Evolutionary conservation across 2,329 filamentous ascomycete species (phyloP).

Genomic region (Scedosporium dehoogii): DNA sequence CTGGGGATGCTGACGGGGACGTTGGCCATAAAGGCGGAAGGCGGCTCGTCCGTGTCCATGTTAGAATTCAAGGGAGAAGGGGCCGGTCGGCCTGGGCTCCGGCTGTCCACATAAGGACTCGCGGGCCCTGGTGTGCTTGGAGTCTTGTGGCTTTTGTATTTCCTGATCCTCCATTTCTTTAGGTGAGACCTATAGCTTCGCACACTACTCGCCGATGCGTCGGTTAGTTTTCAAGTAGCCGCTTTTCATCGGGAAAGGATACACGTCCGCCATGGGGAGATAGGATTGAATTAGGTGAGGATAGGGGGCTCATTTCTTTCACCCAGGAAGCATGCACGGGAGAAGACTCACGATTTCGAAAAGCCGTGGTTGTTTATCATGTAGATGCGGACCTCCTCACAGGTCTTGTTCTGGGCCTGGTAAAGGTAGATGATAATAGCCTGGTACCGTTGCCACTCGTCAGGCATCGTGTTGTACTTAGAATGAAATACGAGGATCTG

Average conservation of each 20-base stretch:
- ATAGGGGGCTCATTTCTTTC: neutral
- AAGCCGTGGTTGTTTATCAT: slow-evolving; percentile 30
- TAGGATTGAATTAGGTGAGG: neutral
- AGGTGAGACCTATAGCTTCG: neutral
- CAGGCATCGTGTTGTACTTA: slow-evolving; percentile 28
- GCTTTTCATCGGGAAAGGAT: too few relatives aligned
- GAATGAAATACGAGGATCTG: neutral
- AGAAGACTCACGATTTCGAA: slow-evolving; percentile 27
- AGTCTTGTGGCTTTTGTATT: neutral
- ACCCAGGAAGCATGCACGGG: neutral
- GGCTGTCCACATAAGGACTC: neutral
- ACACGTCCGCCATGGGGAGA: too few relatives aligned
- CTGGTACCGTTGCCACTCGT: slow-evolving; percentile 29
- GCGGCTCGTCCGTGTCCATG: neutral
- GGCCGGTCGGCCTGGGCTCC: neutral
- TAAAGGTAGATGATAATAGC: slow-evolving; percentile 28
- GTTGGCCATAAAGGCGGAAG: neutral
- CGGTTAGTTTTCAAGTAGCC: neutral
- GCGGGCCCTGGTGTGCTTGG: neutral
- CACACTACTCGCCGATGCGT: neutral
- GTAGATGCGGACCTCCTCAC: slow-evolving; percentile 28
- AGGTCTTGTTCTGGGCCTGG: slow-evolving; percentile 25
- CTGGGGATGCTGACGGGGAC: too few relatives aligned
- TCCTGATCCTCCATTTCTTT: neutral
- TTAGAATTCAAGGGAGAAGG: neutral